Evolutionary conservation across 1,284 basidiomycete genomes (phyloP).

Genomic region (Ceratobasidium sp.): DNA sequence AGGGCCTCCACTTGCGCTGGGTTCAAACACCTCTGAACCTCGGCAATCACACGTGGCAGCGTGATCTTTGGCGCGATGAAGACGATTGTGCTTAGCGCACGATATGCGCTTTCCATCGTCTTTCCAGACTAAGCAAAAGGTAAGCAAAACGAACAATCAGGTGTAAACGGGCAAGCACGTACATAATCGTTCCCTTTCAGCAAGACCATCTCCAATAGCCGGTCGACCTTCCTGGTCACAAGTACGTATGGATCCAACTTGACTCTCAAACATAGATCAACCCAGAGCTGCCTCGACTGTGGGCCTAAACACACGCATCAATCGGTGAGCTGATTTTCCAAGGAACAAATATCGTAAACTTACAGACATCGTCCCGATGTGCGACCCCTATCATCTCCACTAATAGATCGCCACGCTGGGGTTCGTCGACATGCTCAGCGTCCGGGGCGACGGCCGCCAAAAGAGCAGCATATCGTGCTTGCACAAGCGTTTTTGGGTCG

Average conservation of each 20-base stretch:
- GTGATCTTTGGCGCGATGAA: slow-evolving; percentile 79
- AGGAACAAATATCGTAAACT: slow-evolving; percentile 35
- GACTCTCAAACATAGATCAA: slow-evolving; percentile 80
- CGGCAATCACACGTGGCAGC: slow-evolving; percentile 74
- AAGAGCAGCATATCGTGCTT: slow-evolving; percentile 36
- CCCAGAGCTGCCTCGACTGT: slow-evolving; percentile 76
- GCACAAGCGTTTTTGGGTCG: slow-evolving; percentile 19
- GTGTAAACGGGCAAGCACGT: neutral
- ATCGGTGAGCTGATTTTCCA: neutral
- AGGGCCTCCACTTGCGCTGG: slow-evolving; percentile 67
- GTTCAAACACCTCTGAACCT: slow-evolving; percentile 72
- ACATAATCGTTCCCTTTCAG: slow-evolving; percentile 45
- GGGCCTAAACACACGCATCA: slow-evolving; percentile 23
- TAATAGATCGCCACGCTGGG: slow-evolving; percentile 58
- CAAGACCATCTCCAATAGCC: slow-evolving; percentile 63
- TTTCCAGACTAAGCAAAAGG: slow-evolving; percentile 37
- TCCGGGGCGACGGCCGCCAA: slow-evolving; percentile 19
- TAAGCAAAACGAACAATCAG: neutral
- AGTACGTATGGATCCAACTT: slow-evolving; percentile 73
- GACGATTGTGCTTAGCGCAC: slow-evolving; percentile 77
- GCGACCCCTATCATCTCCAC: slow-evolving; percentile 72
- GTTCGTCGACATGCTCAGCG: slow-evolving; percentile 22
- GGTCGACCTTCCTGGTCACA: slow-evolving; percentile 62
- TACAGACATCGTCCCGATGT: slow-evolving; percentile 78
- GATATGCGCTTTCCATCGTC: slow-evolving; percentile 67